These are phyloP conservation scores for Umbilicaria muhlenbergii DNA, from an alignment of 495 filamentous ascomycete species.

Conservation along the genomic window DNA sequence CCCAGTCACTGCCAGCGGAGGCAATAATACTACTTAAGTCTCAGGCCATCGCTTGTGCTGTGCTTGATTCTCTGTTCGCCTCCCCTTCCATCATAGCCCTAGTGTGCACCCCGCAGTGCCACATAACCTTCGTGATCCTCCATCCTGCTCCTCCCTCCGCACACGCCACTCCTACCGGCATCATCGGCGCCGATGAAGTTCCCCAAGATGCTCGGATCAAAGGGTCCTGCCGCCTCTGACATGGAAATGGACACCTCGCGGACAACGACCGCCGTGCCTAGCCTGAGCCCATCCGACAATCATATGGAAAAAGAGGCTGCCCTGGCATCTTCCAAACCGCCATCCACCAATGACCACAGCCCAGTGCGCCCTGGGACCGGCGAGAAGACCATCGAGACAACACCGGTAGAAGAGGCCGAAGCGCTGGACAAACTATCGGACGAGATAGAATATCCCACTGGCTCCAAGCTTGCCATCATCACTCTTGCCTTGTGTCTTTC, in stretches of 20 bases:
- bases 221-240: background rate
- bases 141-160: too few relatives aligned
- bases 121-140: too few relatives aligned
- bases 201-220: background rate
- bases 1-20: too few relatives aligned
- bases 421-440: slow-evolving; percentile 14
- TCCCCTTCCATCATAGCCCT: too few relatives aligned
- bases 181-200: slow-evolving; percentile 3
- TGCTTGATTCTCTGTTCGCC: too few relatives aligned
- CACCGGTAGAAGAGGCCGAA: slow-evolving; percentile 11
- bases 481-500: slow-evolving; percentile 43
- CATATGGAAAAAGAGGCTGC: background rate
- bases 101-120: too few relatives aligned
- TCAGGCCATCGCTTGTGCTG: too few relatives aligned
- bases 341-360: too few relatives aligned
- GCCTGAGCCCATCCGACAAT: background rate
- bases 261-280: background rate
- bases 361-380: background rate
- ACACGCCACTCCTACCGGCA: too few relatives aligned
- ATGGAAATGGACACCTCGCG: background rate
- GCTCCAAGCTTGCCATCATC: slow-evolving; percentile 37
- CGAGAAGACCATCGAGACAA: slow-evolving; percentile 11
- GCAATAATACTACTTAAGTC: too few relatives aligned
- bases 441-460: slow-evolving; percentile 34
- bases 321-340: too few relatives aligned